Base-by-base conservation (phyloP, 306 rosid genomes). In the Cercis canadensis region DNA sequence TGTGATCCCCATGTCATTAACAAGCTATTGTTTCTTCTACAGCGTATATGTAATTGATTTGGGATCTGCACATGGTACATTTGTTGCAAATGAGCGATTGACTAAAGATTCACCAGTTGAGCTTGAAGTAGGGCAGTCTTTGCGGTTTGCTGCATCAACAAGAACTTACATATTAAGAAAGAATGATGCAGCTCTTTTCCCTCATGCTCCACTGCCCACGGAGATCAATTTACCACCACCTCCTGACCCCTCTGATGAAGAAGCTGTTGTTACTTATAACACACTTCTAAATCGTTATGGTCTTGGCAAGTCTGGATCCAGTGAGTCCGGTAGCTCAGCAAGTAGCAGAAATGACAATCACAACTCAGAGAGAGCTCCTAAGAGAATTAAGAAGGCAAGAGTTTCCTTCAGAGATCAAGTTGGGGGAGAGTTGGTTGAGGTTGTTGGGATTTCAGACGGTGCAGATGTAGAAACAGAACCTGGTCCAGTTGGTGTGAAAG, bases 1-100 rank as follows among this genome's bases (percentile, higher is more conserved):
- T 36, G 31, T 64, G 40, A 21, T 46, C 5, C 19, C 34, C 57
- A 49, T 57, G 72, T 11, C 37, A 46, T 73, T 82, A 44, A 84
- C 21, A 16, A 52, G 47, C 24, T 67, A 47, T 9, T 60, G 45
- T 76, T 62, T 58, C 52, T 75, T 58, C 69, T 75, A 47, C 99
- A 94, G 99, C 78, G 39, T 91, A 55, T 94, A 91, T 76, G 97
- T 94, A 31, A 89, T 91, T 75, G 99, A 94, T 87, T 73, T 94
- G 89, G 99, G 97, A 40, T 94, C 99, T 78, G 97, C 92, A 1
- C 99, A 94, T 76, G 99, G 99, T 55, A 94, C 99, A 75, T 94
- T 91, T 82, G 99, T 91, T 78, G 99, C 99, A 69, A 94, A 94
- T 46, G 99, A 94, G 79, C 86, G 97, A n/a, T 81, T 91, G 75